Percentiles rank a stretch among this genome's conserved stretches.
Evolutionary conservation across 768 basidiomycete genomes (phyloP).

Genomic region (Boletellus ananiceps): DNA sequence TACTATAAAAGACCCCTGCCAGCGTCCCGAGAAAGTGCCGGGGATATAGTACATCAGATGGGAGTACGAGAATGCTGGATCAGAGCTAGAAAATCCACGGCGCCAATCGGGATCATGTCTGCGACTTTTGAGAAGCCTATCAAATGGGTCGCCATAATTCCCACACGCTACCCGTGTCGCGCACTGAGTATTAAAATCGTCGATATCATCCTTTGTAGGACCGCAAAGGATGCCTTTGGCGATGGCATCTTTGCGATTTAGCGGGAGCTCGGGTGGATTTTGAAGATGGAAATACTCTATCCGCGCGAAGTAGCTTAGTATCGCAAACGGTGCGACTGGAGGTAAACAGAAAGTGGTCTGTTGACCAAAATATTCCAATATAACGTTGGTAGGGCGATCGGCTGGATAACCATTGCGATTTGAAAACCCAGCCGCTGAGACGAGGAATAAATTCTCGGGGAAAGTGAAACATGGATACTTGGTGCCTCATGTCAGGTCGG

Average conservation of each 20-base stretch:
- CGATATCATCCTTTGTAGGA: conserved; percentile 44
- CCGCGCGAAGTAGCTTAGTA: conserved; percentile 45
- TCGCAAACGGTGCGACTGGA: conserved; percentile 42
- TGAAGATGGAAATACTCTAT: conserved; percentile 32
- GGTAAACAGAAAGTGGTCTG: conserved; percentile 35
- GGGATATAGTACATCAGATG: conserved; percentile 33
- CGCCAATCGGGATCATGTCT: conserved; percentile 31
- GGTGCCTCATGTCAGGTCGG: conserved; percentile 9
- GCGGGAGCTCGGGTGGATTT: conserved; percentile 40
- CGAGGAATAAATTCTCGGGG: conserved; percentile 34
- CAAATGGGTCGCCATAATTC: conserved; percentile 19
- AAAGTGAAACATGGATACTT: conserved; percentile 37
- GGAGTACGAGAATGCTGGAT: not conserved
- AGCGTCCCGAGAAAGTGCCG: conserved; percentile 43
- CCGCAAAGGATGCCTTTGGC: conserved; percentile 30
- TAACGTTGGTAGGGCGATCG: conserved; percentile 26
- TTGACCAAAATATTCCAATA: conserved; percentile 43
- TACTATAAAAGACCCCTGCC: conserved; percentile 49
- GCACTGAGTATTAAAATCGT: conserved; percentile 40
- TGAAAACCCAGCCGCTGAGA: conserved; percentile 13
- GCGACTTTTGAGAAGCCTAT: conserved; percentile 23
- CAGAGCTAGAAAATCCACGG: conserved; percentile 18
- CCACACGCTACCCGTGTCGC: conserved; percentile 34
- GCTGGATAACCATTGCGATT: conserved; percentile 28
- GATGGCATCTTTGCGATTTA: conserved; percentile 34